Base-by-base conservation (phyloP, 1,284 basidiomycete species). In the Microbotryomycetes sp. region DNA sequence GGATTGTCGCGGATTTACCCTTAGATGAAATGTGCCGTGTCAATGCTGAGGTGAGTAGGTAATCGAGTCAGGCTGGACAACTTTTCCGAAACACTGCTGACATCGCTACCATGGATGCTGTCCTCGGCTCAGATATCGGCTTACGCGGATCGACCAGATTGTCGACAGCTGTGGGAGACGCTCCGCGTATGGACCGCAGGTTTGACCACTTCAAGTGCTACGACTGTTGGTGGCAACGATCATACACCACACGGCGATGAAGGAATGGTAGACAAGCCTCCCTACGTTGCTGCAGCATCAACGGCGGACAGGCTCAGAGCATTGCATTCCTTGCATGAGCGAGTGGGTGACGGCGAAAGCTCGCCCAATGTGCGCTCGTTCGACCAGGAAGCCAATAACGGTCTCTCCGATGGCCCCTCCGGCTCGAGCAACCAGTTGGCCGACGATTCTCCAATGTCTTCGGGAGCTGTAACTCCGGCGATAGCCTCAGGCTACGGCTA, bases 161-260 rank as follows among this genome's bases (percentile, higher is more conserved):
- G 64, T 0, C 49, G 52, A 14, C 67, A 69, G 22, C 48, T 69
- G 19, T 69, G 67, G 67, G n/a, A 26, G 28, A 62, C 60, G 1
- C 25, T 69, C 30, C 59, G 60, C 5, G 56, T 59, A 6, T 69
- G 67, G 67, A 51, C n/a, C n/a, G n/a, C n/a, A n/a, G n/a, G n/a
- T n/a, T n/a, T n/a, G n/a, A n/a, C n/a, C n/a, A n/a, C n/a, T n/a
- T n/a, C n/a, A n/a, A n/a, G n/a, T n/a, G n/a, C n/a, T n/a, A n/a
- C n/a, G n/a, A n/a, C n/a, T n/a, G n/a, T n/a, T n/a, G n/a, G n/a
- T n/a, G n/a, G n/a, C n/a, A n/a, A n/a, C n/a, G n/a, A n/a, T n/a
- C n/a, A n/a, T n/a, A n/a, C n/a, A n/a, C n/a, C n/a, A n/a, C n/a
- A n/a, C n/a, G n/a, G n/a, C n/a, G n/a, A n/a, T n/a, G n/a, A n/a